These are phyloP conservation scores for Eimeria zaria DNA, from an alignment of 169 alveolate genomes.

Conservation along the genomic window DNA sequence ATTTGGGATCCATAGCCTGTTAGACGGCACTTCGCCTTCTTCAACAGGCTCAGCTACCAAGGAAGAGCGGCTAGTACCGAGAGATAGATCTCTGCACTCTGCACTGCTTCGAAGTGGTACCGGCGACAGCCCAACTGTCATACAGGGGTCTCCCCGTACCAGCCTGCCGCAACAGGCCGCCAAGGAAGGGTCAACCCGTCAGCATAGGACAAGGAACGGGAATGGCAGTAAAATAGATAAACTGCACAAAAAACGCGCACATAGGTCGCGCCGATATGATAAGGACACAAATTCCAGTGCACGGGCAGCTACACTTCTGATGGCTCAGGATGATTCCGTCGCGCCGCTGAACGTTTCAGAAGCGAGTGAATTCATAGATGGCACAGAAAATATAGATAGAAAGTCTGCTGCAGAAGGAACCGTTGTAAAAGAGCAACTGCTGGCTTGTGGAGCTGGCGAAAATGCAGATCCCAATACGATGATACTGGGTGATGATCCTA, in stretches of 20 bases:
- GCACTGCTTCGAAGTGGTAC: not conserved
- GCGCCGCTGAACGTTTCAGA: not conserved
- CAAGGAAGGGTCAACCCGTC: not conserved
- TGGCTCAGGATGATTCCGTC: not conserved
- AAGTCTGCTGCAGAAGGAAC: not conserved
- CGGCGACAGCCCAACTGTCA: not conserved
- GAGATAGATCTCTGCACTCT: not conserved
- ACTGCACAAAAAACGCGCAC: not conserved
- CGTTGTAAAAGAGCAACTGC: not conserved
- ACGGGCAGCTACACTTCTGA: not conserved
- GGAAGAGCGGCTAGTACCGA: not conserved
- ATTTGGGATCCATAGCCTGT: not conserved
- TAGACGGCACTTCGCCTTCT: not conserved
- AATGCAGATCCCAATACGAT: not conserved
- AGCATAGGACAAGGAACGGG: not conserved
- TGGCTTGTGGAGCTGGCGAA: not conserved
- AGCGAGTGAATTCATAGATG: not conserved
- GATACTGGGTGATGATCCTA: not conserved
- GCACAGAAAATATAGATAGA: not conserved
- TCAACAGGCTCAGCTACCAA: not conserved
- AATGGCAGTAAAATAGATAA: not conserved
- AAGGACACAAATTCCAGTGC: not conserved
- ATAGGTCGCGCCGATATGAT: not conserved
- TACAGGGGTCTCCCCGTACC: not conserved
- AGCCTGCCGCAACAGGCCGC: not conserved